phyloP scores from a whole-genome alignment of 1,284 basidiomycete species.

The Rhodotorula sp. region DNA sequence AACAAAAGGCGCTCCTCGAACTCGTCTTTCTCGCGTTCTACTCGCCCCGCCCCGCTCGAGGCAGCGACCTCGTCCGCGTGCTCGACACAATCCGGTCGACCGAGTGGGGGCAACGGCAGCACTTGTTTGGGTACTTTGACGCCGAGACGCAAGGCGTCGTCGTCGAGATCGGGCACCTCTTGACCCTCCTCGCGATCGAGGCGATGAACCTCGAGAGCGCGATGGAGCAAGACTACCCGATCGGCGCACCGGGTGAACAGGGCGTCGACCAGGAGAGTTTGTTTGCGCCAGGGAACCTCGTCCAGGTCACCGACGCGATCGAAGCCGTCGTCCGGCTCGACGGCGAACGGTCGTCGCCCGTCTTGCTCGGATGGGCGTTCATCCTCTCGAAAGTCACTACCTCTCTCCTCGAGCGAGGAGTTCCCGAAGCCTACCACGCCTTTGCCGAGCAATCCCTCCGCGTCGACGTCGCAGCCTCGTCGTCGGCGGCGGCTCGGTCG shows the following conservation, averaged over 20 bases:
- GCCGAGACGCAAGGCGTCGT: conserved; percentile 65
- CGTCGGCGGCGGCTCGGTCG: neutral
- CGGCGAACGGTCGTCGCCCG: conserved; percentile 63
- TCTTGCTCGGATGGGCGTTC: conserved; percentile 74
- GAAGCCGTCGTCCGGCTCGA: conserved; percentile 52
- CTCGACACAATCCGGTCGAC: conserved; percentile 65
- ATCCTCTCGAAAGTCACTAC: conserved; percentile 56
- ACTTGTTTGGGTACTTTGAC: conserved; percentile 62
- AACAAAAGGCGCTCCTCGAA: conserved; percentile 76
- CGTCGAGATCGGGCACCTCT: conserved; percentile 67
- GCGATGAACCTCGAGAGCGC: conserved; percentile 75
- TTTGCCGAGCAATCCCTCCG: conserved; percentile 36
- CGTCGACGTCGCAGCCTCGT: conserved; percentile 26
- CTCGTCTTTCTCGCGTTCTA: conserved; percentile 75
- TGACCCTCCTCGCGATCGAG: conserved; percentile 74
- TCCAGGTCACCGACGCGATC: conserved; percentile 63
- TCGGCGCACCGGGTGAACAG: conserved; percentile 57
- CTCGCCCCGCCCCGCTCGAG: conserved; percentile 67
- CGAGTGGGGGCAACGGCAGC: conserved; percentile 65
- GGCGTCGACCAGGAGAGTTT: conserved; percentile 49
- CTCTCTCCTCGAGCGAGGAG: conserved; percentile 43
- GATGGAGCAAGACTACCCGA: conserved; percentile 55
- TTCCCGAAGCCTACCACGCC: conserved; percentile 36
- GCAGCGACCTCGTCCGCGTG: conserved; percentile 61
- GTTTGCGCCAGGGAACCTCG: conserved; percentile 51